Evolutionary conservation across 1,139 yeast species (phyloP), one percentile per base, ranked within the genome.

Genomic region (Taphrina betulina): DNA sequence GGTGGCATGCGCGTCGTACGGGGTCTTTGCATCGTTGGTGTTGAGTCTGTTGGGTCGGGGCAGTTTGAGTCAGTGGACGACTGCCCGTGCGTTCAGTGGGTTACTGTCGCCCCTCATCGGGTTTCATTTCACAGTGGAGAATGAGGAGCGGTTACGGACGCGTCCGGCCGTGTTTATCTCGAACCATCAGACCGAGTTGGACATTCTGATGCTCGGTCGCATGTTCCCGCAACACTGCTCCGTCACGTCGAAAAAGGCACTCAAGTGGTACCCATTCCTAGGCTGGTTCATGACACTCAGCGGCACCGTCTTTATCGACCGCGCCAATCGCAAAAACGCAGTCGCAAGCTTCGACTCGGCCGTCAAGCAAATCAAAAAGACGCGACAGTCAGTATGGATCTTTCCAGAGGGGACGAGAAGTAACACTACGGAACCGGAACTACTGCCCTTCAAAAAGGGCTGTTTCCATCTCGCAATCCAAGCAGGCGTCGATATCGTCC

Each of bases 381-480:
- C 58, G n/a, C 14, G 56, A 24, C 63, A 67, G 57, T 52, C 58
- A 5, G 61, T 60, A n/a, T 63, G 63, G 57, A 58, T 63, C 28
- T 63, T 63, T 53, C 64, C 65, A 8, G 74, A 90, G 70, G 99
- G 99, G 22, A 94, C 98, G 1, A 80, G 99, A 69, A 87, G 96
- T 0, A 85, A 82, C 61, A 71, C 84, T 14, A 73, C 78, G 23
- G 75, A 75, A 42, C 83, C 95, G 53, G 81, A 77, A 8, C 72
- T 94, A 69, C 75, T 87, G 57, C 95, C 95, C 0, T 87, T 92
- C 71, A 92, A 92, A 70, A 94, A 94, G 68, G 99, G 99, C 51
- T 97, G 97, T 0, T 94, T 94, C 80, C 96, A 92, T 71, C 78
- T 92, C 66, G 98, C 99, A 10, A 85, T 85, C 61, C 95, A 90